A percentile compares a stretch with the other conserved stretches of the same genome.
Conservation (phyloP, 495 filamentous ascomycete genomes). For the Tetracladium setigerum region DNA sequence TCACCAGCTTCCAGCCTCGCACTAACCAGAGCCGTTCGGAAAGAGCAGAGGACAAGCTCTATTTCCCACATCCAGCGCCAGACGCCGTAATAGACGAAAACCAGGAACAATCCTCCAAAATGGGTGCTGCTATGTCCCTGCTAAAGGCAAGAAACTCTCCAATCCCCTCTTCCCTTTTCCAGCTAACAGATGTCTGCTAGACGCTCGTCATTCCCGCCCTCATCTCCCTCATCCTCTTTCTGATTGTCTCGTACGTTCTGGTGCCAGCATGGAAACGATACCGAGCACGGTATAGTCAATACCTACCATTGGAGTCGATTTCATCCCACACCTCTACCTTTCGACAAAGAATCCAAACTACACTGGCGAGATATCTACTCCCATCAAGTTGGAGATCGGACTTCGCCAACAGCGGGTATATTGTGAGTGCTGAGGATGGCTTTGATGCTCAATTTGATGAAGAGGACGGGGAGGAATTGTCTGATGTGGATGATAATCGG, state of each 20-base stretch:
- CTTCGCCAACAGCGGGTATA: conserved; percentile 23
- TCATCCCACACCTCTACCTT: conserved; percentile 53
- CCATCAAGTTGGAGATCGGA: conserved; percentile 47
- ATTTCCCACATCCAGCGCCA: conserved; percentile 20
- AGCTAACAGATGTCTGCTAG: conserved; percentile 34
- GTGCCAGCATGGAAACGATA: conserved; percentile 71
- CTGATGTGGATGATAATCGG: conserved; percentile 48
- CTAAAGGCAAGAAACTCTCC: conserved; percentile 15
- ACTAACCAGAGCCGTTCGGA: background rate
- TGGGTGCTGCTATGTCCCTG: conserved; percentile 13
- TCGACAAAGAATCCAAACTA: conserved; percentile 51
- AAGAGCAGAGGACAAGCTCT: conserved; percentile 4
- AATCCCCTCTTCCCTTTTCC: background rate
- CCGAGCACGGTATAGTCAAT: conserved; percentile 64
- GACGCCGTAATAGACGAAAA: conserved; percentile 9
- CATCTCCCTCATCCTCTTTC: conserved; percentile 69
- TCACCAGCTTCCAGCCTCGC: conserved; percentile 1
- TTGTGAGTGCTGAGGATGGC: conserved; percentile 28
- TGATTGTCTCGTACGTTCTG: conserved; percentile 60
- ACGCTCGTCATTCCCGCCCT: conserved; percentile 70
- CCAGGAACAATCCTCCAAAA: conserved; percentile 3
- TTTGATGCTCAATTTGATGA: conserved; percentile 57
- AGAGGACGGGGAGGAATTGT: conserved; percentile 58
- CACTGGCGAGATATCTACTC: conserved; percentile 45
- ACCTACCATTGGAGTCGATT: conserved; percentile 59